Base-by-base conservation (phyloP, 73 alveolate genomes). In the Breviolum minutum region DNA sequence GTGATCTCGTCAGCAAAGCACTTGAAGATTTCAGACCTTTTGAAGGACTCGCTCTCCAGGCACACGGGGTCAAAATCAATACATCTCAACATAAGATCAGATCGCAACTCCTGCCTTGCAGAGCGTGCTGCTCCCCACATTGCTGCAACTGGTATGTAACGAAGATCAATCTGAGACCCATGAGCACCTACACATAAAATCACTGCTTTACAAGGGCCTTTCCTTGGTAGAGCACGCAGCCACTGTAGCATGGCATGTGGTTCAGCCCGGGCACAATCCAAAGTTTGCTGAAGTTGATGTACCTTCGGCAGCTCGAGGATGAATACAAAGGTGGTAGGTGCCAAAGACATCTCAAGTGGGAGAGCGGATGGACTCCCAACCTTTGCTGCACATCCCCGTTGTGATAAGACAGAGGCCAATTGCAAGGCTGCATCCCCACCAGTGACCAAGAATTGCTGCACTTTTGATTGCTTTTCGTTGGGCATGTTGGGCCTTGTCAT, bases 121-220 rank as follows among this genome's bases (percentile, higher is more conserved):
- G 95, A 86, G 40, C 95, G 95, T 8, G 95, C 95, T 20, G 95
- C 95, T n/a, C 95, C 95, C 95, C 95, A 86, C 63, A 64, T 64
- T 5, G 95, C 95, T 2, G 95, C 95, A n/a, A 81, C 95, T 11
- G 95, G 95, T 32, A 86, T 27, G 64, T 17, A 2, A 0, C 95
- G 80, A 27, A 86, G 95, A 64, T 64, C 81, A 10, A 16, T 17
- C 32, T 63, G 63, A 8, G 64, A n/a, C 7, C 66, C 80, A 27
- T 86, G 95, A 17, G 95, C 95, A 16, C 95, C 95, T 9, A 86
- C 95, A 13, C 60, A 60, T 17, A 86, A 64, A 26, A 86, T 32
- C 9, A 81, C 95, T 26, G 95, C 95, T 20, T 64, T 63, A 77
- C 94, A 62, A 8, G 61, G 61, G 60, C 77, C 94, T 24, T 26